A percentile compares a stretch with the other conserved stretches of the same genome.
Evolutionary conservation across 768 basidiomycete genomes (phyloP).

Genomic region (Suillus subaureus): DNA sequence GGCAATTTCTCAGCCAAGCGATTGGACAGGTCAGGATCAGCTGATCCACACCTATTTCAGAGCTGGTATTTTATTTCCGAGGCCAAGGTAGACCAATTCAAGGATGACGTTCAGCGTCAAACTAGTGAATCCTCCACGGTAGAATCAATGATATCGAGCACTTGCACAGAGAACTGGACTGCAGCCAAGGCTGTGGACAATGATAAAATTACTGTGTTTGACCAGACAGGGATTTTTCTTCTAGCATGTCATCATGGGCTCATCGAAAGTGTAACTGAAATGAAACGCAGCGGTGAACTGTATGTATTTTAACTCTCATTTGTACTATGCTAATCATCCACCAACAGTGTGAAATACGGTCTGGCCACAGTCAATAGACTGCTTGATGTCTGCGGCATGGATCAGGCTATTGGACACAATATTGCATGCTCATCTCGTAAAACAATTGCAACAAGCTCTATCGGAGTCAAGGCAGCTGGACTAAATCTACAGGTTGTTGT

Average conservation of each 20-base stretch:
- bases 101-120: constrained; percentile 13
- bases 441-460: constrained; percentile 21
- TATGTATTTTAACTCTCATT: constrained; percentile 22
- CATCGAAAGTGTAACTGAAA: constrained; percentile 32
- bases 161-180: constrained; percentile 38
- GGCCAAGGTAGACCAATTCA: constrained; percentile 31
- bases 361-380: constrained; percentile 22
- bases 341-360: constrained; percentile 2
- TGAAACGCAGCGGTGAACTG: constrained; percentile 40
- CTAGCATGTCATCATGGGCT: constrained; percentile 37
- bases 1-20: constrained; percentile 38
- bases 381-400: constrained; percentile 22
- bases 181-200: constrained; percentile 27
- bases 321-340: neutral
- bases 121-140: neutral
- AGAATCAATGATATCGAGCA: neutral
- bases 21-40: constrained; percentile 22
- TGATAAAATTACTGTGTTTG: constrained; percentile 39
- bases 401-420: constrained; percentile 26
- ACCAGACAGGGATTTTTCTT: constrained; percentile 41
- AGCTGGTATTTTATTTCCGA: constrained; percentile 30
- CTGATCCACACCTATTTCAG: constrained; percentile 20
- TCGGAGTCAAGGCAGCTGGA: constrained; percentile 12
- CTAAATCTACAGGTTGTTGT: constrained; percentile 17
- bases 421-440: constrained; percentile 31